phyloP scores from a whole-genome alignment of 2,329 filamentous ascomycete genomes.

The Diaporthe amygdali region DNA sequence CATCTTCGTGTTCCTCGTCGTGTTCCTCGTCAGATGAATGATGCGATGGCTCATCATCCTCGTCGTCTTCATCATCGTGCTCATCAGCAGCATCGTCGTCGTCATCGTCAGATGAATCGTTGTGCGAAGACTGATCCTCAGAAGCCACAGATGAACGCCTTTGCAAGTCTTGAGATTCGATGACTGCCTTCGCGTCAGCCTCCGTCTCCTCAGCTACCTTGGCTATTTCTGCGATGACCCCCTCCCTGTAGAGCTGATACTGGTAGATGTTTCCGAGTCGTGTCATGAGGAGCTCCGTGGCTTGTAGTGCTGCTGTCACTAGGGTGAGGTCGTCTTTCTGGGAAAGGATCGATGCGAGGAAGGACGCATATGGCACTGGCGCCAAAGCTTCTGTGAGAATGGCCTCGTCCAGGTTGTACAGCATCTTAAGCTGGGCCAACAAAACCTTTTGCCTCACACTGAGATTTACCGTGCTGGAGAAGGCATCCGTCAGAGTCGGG shows the following conservation, averaged over 20 bases:
- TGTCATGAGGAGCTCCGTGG: constrained; percentile 84
- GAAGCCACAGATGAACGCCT: constrained; percentile 36
- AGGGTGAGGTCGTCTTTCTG: constrained; percentile 91
- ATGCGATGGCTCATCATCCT: constrained; percentile 46
- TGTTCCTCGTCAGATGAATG: constrained; percentile 43
- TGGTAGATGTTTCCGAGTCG: constrained; percentile 88
- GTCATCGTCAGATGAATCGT: constrained; percentile 46
- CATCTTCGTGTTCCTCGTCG: constrained; percentile 57
- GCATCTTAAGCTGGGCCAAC: constrained; percentile 95
- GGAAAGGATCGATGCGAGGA: constrained; percentile 91
- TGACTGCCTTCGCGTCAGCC: constrained; percentile 35
- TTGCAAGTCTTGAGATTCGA: constrained; percentile 33
- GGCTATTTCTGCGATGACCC: constrained; percentile 88
- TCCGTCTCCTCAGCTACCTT: constrained; percentile 69
- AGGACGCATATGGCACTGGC: constrained; percentile 92
- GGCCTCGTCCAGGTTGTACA: constrained; percentile 86
- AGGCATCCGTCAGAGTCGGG: constrained; percentile 93
- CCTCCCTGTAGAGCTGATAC: constrained; percentile 96
- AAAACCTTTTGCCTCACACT: constrained; percentile 94
- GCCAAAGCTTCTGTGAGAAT: constrained; percentile 87
- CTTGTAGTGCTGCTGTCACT: constrained; percentile 86
- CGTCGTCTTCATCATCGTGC: constrained; percentile 53
- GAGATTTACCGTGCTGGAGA: constrained; percentile 96
- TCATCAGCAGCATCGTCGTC: constrained; percentile 57
- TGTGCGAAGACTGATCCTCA: constrained; percentile 27